Base-by-base conservation (phyloP, 2,329 filamentous ascomycete genomes). In the Xylariaceae sp. region DNA sequence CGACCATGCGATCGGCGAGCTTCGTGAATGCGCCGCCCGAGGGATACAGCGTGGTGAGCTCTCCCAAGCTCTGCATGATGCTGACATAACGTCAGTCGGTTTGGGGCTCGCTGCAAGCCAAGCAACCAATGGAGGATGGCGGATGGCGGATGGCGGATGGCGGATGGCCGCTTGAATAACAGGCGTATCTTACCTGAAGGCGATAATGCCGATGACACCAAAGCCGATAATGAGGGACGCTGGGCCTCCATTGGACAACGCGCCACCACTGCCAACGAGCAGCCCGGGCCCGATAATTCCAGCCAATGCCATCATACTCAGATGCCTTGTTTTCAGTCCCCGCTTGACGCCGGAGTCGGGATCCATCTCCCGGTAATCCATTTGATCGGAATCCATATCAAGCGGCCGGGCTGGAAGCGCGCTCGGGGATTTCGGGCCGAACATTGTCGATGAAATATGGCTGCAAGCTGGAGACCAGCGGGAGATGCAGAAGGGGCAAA, bases 221-320 rank as follows among this genome's bases (percentile, higher is more conserved):
- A 91, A 91, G 1, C 87, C 87, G 64, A 91, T 89, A 37, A 91
- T 68, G 47, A 89, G 71, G 0, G 86, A 83, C 0, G 85, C 87
- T 12, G 88, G 87, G 0, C 88, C 88, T 53, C 86, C 87, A 42
- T 77, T 80, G 9, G 80, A 75, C 29, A 91, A 73, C 0, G 87
- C 87, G 46, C 84, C 82, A 37, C 88, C 87, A 2, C 85, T 80
- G 12, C 87, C 87, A 51, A 90, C 83, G 2, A 91, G 77, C 41
- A 91, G 73, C 27, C 87, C 87, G 3, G 87, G 86, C 0, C 88
- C 87, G 57, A 79, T 83, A 72, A 76, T 86, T 64, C 74, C 83
- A 60, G 78, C 85, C 61, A 83, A 68, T 4, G 80, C 80, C 79
- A 83, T 82, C 79, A 88, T 87, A 57, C 77, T 81, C 9, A 88